Base-by-base conservation (phyloP, 768 basidiomycete species). In the Crucibulum laeve region DNA sequence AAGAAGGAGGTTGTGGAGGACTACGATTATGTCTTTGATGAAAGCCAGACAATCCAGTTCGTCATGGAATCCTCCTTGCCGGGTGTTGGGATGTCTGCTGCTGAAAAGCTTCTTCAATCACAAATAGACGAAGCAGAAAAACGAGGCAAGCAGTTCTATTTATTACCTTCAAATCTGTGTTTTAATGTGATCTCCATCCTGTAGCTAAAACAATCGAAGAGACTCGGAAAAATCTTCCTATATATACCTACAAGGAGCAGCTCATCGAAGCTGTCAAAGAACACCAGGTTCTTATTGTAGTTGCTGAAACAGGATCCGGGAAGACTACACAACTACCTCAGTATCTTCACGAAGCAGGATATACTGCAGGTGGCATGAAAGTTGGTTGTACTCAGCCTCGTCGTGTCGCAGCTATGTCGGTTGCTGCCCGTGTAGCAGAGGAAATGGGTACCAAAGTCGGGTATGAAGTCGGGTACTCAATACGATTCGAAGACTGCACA, bases 291-390 rank as follows among this genome's bases (percentile, higher is more conserved):
- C 80, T 99, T 51, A 93, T 99, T 45, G 92, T 99, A 38, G 93
- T 96, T 39, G 96, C 95, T 8, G 96, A 99, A 67, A 98, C 96
- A 0, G 96, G 96, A 18, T 98, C 96, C 2, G 96, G 96, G 25
- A 99, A 99, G 68, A 99, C 96, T 1, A 99, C 96, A 0, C 96
- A 99, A 61, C 73, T 99, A 3, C 95, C 96, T 0, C 96, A 99
- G 60, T 99, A 97, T 61, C 82, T 99, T 3, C 91, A 97, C 59
- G 96, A 99, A 69, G 94, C 93, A 3, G 96, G 96, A 5, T 99
- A 88, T 66, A 94, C 91, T 3, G 77, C 81, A 6, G 75, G 79
- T 53, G 96, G 96, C 13, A 73, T 79, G 59, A 96, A 92, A 61
- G 74, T 99, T 23, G 92, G 91, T 0, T 99, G 96, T 57, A 99